phyloP scores from a whole-genome alignment of 2,329 filamentous ascomycete species.

The Colletotrichum chlorophyti region DNA sequence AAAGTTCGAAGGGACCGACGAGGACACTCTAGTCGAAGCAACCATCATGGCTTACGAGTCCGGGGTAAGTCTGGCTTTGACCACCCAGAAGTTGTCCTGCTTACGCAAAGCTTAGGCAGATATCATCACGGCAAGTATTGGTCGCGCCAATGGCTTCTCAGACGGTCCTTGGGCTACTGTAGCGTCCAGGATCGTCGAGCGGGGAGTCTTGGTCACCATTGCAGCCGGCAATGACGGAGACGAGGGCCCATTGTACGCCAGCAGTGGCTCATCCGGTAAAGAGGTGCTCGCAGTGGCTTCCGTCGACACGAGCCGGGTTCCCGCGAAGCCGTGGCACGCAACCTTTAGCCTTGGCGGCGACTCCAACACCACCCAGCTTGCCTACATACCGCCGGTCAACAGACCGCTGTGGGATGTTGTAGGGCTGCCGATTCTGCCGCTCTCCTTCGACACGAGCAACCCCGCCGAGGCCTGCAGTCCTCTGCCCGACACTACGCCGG shows the following conservation, averaged over 20 bases:
- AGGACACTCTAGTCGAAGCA: conserved; percentile 22
- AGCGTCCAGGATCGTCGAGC: conserved; percentile 26
- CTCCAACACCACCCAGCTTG: conserved; percentile 34
- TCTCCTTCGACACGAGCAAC: conserved; percentile 34
- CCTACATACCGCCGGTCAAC: conserved; percentile 41
- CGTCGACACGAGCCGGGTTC: conserved; percentile 38
- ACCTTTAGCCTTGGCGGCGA: conserved; percentile 36
- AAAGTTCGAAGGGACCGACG: conserved; percentile 27
- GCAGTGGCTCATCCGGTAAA: conserved; percentile 47
- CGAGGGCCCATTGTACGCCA: conserved; percentile 54
- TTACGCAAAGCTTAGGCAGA: not conserved
- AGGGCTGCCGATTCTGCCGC: conserved; percentile 36
- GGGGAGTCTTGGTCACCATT: conserved; percentile 56
- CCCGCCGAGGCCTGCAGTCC: conserved; percentile 35
- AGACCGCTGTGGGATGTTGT: conserved; percentile 38
- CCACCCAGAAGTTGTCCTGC: rapidly evolving
- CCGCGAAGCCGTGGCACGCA: conserved; percentile 37
- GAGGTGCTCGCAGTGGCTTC: conserved; percentile 52
- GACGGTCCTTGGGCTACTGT: conserved; percentile 25
- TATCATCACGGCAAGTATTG: conserved; percentile 26
- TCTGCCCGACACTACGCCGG: conserved; percentile 31
- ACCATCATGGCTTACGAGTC: conserved; percentile 28
- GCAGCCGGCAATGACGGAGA: conserved; percentile 59
- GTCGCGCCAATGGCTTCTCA: conserved; percentile 15
- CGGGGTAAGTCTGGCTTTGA: not conserved